Conservation (phyloP, 2,329 filamentous ascomycete genomes). For the Colletotrichum tamarilloi region DNA sequence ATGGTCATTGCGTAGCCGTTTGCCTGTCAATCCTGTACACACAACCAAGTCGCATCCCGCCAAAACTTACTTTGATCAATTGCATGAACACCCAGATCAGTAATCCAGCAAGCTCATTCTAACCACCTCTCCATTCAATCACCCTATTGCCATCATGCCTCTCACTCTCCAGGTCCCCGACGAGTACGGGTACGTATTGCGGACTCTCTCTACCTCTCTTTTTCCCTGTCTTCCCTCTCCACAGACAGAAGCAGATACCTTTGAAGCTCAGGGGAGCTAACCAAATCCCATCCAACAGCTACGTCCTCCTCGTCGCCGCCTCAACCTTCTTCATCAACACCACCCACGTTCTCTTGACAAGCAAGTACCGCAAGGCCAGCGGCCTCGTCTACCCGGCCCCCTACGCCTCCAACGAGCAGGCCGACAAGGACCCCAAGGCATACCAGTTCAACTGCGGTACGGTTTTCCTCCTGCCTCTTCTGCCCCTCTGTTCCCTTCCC, state of each 20-base stretch:
- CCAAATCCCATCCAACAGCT: slow-evolving; percentile 54
- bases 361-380: slow-evolving; percentile 60
- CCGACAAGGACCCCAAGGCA: slow-evolving; percentile 64
- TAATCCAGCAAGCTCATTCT: no score
- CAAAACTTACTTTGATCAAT: background rate
- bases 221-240: background rate
- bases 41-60: background rate
- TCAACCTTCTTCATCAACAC: slow-evolving; percentile 69
- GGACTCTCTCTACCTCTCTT: background rate
- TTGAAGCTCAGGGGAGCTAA: background rate
- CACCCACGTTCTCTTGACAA: slow-evolving; percentile 61
- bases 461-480: slow-evolving; percentile 30
- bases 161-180: slow-evolving; percentile 55
- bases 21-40: background rate
- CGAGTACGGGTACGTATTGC: slow-evolving; percentile 60
- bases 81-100: background rate
- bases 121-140: background rate
- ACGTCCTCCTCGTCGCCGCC: slow-evolving; percentile 68
- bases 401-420: slow-evolving; percentile 66
- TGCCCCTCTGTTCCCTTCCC: background rate
- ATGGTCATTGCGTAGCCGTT: background rate
- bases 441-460: slow-evolving; percentile 72
- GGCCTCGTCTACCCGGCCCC: slow-evolving; percentile 67
- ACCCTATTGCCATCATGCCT: slow-evolving; percentile 48
- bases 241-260: background rate